Conservation (phyloP, 2,329 filamentous ascomycete species). For the Penicillium sp. region DNA sequence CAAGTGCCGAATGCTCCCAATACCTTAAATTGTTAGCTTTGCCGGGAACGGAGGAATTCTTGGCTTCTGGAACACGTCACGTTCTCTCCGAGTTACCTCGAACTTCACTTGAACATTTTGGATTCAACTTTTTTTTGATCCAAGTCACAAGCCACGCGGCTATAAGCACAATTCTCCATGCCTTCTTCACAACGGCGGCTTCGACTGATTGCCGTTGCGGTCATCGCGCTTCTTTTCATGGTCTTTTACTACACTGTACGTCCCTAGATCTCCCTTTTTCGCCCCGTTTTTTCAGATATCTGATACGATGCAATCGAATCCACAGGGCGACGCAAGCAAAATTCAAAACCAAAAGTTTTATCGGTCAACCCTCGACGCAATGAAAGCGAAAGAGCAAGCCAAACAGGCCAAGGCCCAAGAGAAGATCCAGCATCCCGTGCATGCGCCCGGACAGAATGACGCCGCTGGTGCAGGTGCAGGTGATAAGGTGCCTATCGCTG, state of each 20-base stretch:
- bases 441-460: conserved; percentile 6
- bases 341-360: conserved; percentile 53
- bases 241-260: conserved; percentile 71
- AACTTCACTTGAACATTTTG: background rate
- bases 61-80: conserved; percentile 3
- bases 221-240: conserved; percentile 63
- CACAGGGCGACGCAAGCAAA: conserved; percentile 40
- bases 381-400: conserved; percentile 48
- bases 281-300: background rate
- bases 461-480: conserved; percentile 30
- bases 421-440: conserved; percentile 46
- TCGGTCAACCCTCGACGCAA: conserved; percentile 53
- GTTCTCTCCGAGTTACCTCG: background rate
- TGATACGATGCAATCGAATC: background rate
- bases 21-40: background rate
- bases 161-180: conserved; percentile 49
- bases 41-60: background rate
- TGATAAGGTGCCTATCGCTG: conserved; percentile 59
- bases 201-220: conserved; percentile 63
- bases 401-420: conserved; percentile 53
- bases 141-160: background rate
- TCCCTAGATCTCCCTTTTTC: background rate
- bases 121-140: background rate
- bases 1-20: background rate
- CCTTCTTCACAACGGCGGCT: conserved; percentile 70